Base-by-base conservation (phyloP, 2,329 filamentous ascomycete species). In the Lecanicillium sp. region DNA sequence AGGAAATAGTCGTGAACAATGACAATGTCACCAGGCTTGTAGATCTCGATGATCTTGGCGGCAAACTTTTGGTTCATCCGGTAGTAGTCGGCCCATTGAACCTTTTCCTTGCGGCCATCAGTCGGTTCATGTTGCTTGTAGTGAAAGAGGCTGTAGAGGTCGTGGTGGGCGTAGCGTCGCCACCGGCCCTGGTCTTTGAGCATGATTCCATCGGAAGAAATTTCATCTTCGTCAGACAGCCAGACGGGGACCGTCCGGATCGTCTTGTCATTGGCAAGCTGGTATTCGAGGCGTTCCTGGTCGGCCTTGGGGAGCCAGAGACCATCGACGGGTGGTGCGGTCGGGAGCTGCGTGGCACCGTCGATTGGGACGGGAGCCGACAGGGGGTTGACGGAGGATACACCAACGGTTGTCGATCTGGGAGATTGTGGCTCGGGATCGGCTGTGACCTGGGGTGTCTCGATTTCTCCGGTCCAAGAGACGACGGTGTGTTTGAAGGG, bases 1-100 rank as follows among this genome's bases (percentile, higher is more conserved):
- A 97, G 79, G 62, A 95, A 90, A 66, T 95, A 96, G 68, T 97
- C 91, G 64, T 97, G 91, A 46, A 97, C 82, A 64, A 95, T 81
- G 52, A 97, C 82, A 48, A 97, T 82, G 64, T 97, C 91, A 38
- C 93, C 93, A 1, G 90, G 89, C 66, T 88, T 89, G 74, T 96
- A 97, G 48, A 86, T 77, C 60, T 91, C 84, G 51, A 93, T 75
- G 58, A 97, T 95, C 53, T 83, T 83, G 64, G 95, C 86, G 52
- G 91, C 90, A 58, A 96, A 96, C 54, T 89, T 83, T 61, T 89
- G 84, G 70, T 96, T 97, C 80, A 96, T 85, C 45, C 85, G 84
- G 64, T 90, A 87, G 68, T 95, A 97, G 68, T 97, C 90, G 21
- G 86, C 82, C 90, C 91, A 97, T 58, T 90, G 83, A 35, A 86